These are phyloP conservation scores for Yarrowia bubula DNA, from an alignment of 805 yeast genomes.

Conservation along the genomic window DNA sequence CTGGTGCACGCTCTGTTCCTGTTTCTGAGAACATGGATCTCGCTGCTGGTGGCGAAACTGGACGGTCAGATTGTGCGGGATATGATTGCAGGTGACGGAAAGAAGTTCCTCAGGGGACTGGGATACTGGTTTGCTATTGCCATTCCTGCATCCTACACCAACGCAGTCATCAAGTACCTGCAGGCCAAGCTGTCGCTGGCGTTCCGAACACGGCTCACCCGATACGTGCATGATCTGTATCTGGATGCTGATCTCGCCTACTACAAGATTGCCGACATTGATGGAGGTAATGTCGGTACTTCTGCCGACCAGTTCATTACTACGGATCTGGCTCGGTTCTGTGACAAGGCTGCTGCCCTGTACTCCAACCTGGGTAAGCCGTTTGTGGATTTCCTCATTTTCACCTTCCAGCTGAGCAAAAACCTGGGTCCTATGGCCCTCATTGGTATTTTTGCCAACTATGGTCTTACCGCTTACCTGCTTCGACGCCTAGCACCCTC, in stretches of 20 bases:
- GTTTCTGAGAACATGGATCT: constrained; percentile 80
- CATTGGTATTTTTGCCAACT: constrained; percentile 75
- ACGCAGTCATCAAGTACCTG: constrained; percentile 80
- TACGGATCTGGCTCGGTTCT: constrained; percentile 76
- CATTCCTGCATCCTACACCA: constrained; percentile 88
- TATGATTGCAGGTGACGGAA: constrained; percentile 76
- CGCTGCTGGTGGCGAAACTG: constrained; percentile 77
- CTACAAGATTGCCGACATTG: constrained; percentile 68
- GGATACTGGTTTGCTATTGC: constrained; percentile 87
- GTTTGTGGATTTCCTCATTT: constrained; percentile 76
- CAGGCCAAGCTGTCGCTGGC: constrained; percentile 74
- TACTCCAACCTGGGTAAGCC: constrained; percentile 93
- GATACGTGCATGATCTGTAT: constrained; percentile 88
- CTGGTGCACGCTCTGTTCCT: constrained; percentile 71
- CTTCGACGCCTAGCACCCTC: constrained; percentile 77
- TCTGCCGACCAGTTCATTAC: constrained; percentile 79
- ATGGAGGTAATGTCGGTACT: constrained; percentile 51
- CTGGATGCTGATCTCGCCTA: constrained; percentile 77
- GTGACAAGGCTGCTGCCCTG: constrained; percentile 75
- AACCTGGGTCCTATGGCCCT: constrained; percentile 86
- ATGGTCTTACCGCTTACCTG: constrained; percentile 72
- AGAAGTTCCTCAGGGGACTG: constrained; percentile 70
- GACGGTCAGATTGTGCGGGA: constrained; percentile 93
- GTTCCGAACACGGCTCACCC: constrained; percentile 76
- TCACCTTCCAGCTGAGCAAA: constrained; percentile 78